Evolutionary conservation across 352 stramenopile species (phyloP).

Genomic region (Phytophthora fragariae): DNA sequence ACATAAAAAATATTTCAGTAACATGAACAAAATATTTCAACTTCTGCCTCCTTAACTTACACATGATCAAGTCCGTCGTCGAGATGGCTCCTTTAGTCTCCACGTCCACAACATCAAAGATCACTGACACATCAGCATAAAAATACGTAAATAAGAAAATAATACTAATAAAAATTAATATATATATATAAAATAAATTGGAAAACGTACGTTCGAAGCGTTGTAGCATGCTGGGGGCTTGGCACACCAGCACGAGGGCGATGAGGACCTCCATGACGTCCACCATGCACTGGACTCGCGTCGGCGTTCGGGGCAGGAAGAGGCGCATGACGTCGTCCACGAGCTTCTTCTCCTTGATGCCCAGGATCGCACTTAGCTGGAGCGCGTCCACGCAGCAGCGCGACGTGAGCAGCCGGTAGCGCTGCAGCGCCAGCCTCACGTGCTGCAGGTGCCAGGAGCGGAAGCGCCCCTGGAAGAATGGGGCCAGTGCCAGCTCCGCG

Average conservation of each 20-base stretch:
- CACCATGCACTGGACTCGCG: conserved; percentile 71
- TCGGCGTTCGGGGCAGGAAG: conserved; percentile 63
- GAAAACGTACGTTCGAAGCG: conserved; percentile 58
- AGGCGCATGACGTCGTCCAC: conserved; percentile 58
- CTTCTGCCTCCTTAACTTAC: conserved; percentile 36
- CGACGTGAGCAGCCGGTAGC: conserved; percentile 62
- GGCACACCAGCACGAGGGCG: conserved; percentile 66
- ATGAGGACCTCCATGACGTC: conserved; percentile 77
- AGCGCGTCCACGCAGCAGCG: conserved; percentile 69
- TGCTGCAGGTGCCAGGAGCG: conserved; percentile 69
- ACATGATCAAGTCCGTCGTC: conserved; percentile 53
- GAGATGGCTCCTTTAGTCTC: conserved; percentile 45
- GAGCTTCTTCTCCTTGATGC: conserved; percentile 59
- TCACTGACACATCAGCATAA: conserved; percentile 39
- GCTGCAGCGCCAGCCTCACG: conserved; percentile 55
- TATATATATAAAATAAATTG: neutral
- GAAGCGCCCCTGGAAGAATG: conserved; percentile 61
- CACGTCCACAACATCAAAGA: conserved; percentile 69
- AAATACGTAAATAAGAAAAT: conserved; percentile 3
- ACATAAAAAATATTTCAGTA: neutral
- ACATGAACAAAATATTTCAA: neutral
- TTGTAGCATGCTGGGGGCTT: conserved; percentile 61
- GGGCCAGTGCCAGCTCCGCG: conserved; percentile 52
- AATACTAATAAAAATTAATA: neutral
- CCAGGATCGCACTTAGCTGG: conserved; percentile 56